Evolutionary conservation across 805 yeast species (phyloP).

Genomic region (Barnettozyma wickerhamii): DNA sequence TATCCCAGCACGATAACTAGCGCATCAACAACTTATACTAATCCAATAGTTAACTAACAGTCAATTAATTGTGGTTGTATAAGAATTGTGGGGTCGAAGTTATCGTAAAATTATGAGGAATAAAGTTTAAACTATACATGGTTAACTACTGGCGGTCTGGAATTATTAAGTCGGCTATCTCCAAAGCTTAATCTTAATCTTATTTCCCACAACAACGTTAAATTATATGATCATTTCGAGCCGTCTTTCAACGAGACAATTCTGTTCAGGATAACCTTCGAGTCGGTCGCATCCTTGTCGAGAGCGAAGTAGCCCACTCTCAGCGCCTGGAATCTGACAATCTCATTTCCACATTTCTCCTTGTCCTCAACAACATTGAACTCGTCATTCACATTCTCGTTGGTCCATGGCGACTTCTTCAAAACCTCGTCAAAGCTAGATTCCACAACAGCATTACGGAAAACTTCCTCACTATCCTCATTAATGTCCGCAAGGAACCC

Average conservation of each 20-base stretch:
- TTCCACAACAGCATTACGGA: constrained; percentile 68
- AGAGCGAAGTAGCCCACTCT: constrained; percentile 94
- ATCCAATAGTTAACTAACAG: too few species aligned
- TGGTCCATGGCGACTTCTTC: constrained; percentile 70
- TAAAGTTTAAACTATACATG: too few species aligned
- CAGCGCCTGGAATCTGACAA: constrained; percentile 96
- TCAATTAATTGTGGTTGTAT: too few species aligned
- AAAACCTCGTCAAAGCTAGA: constrained; percentile 66
- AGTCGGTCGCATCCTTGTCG: constrained; percentile 69
- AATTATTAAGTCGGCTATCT: too few species aligned
- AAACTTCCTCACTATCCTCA: constrained; percentile 67
- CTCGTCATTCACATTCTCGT: constrained; percentile 50
- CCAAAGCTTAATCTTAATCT: too few species aligned
- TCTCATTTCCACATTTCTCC: constrained; percentile 56
- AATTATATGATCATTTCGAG: constrained; percentile 4
- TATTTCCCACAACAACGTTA: too few species aligned
- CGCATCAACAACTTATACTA: too few species aligned
- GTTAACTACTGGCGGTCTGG: too few species aligned
- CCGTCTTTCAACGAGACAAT: constrained; percentile 86
- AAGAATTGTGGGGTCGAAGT: too few species aligned
- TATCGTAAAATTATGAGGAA: too few species aligned
- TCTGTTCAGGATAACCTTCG: constrained; percentile 72
- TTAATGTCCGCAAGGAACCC: constrained; percentile 86
- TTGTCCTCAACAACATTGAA: constrained; percentile 67
- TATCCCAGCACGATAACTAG: too few species aligned